Evolutionary conservation across 768 basidiomycete species (phyloP).

Genomic region (Tulasnella sp.): DNA sequence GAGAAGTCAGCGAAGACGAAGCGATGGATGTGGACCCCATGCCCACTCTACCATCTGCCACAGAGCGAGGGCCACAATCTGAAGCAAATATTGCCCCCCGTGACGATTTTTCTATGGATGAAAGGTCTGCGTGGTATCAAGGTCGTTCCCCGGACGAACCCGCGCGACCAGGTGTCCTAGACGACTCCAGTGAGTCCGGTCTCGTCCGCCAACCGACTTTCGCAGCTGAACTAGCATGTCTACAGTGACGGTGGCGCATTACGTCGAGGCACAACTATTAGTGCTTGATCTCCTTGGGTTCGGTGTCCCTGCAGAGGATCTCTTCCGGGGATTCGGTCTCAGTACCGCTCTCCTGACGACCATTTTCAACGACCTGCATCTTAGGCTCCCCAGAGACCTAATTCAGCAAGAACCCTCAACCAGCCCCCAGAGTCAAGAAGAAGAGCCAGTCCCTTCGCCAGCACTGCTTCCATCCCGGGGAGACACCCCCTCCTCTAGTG

Average conservation of each 20-base stretch:
- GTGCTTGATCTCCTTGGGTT: not conserved
- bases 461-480: not conserved
- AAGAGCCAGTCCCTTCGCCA: not conserved
- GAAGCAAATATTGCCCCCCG: not conserved
- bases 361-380: not conserved
- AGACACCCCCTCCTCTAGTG: not conserved
- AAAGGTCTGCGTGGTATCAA: conserved; percentile 5
- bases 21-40: not conserved
- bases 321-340: not conserved
- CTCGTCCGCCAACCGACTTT: not conserved
- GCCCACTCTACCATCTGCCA: not conserved
- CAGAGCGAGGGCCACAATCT: not conserved
- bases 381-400: not conserved
- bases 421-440: not conserved
- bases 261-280: conserved; percentile 9
- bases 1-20: conserved; percentile 20
- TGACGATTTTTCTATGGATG: not conserved
- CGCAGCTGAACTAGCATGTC: not conserved
- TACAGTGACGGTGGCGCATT: conserved; percentile 5
- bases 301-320: not conserved
- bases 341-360: not conserved
- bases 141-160: conserved; percentile 11
- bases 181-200: conserved; percentile 8
- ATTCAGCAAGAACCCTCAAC: not conserved
- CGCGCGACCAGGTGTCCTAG: conserved; percentile 21